Evolutionary conservation across 176 grass and related monocot species (phyloP).

Genomic region (Carex cristatella): DNA sequence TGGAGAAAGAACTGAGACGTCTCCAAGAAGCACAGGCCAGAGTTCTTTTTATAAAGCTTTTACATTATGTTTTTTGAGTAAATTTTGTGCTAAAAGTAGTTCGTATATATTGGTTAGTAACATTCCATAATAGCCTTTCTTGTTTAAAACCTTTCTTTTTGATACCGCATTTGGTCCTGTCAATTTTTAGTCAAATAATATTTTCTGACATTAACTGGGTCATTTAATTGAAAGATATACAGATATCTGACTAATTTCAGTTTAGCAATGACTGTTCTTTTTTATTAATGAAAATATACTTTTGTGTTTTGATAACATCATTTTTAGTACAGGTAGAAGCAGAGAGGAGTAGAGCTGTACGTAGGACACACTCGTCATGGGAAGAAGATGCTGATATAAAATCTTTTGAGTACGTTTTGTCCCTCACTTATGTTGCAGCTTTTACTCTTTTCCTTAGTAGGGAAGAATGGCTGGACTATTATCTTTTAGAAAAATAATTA

Average conservation of each 20-base stretch:
- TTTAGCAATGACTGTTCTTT: neutral
- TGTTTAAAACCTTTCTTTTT: neutral
- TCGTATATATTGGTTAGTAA: neutral
- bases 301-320: conserved; percentile 6
- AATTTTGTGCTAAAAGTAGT: neutral
- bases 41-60: conserved; percentile 18
- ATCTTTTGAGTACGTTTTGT: conserved; percentile 60
- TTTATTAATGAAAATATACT: conserved; percentile 11
- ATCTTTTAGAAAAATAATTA: conserved; percentile 31
- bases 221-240: neutral
- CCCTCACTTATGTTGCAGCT: neutral
- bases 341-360: conserved; percentile 71
- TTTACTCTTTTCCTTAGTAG: neutral
- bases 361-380: conserved; percentile 68
- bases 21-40: conserved; percentile 90
- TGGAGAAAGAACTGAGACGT: conserved; percentile 81
- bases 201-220: neutral
- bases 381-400: conserved; percentile 99
- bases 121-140: neutral
- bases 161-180: neutral
- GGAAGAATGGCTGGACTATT: conserved; percentile 4
- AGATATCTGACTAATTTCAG: neutral
- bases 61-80: neutral
- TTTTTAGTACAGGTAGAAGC: conserved; percentile 67
- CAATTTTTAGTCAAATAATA: neutral